These are phyloP conservation scores for Candida loeiensis DNA, from an alignment of 805 yeast genomes.

Conservation along the genomic window DNA sequence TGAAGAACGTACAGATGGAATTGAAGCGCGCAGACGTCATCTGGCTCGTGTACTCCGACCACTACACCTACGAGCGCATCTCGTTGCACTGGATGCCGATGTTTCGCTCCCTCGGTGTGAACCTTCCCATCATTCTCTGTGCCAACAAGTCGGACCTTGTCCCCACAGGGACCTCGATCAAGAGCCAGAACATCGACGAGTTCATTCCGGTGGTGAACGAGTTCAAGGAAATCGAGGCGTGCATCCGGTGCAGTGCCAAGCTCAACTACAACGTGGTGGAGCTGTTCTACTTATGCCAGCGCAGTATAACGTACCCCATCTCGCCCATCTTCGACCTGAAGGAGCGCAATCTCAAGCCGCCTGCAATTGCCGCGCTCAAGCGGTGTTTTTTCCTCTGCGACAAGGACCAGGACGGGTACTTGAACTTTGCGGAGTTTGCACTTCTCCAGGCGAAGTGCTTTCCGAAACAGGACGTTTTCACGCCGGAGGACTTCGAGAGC, in stretches of 20 bases:
- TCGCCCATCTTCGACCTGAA: slow-evolving; percentile 93
- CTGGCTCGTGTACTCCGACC: slow-evolving; percentile 92
- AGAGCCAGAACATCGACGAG: slow-evolving; percentile 58
- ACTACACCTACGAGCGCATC: slow-evolving; percentile 89
- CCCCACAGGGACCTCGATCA: slow-evolving; percentile 45
- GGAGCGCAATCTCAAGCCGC: slow-evolving; percentile 74
- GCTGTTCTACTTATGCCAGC: slow-evolving; percentile 87
- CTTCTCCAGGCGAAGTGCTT: slow-evolving; percentile 75
- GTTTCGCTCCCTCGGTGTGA: slow-evolving; percentile 89
- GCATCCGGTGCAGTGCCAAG: slow-evolving; percentile 84
- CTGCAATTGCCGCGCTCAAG: slow-evolving; percentile 69
- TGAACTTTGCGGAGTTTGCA: slow-evolving; percentile 68
- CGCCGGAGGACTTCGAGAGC: slow-evolving; percentile 33
- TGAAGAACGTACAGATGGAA: slow-evolving; percentile 59
- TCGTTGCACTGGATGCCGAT: slow-evolving; percentile 93
- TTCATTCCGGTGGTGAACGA: slow-evolving; percentile 82
- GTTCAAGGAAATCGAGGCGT: slow-evolving; percentile 90
- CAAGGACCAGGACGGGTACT: slow-evolving; percentile 82
- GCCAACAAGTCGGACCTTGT: slow-evolving; percentile 70
- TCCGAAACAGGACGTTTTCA: slow-evolving; percentile 37
- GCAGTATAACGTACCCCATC: slow-evolving; percentile 90
- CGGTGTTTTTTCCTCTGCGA: slow-evolving; percentile 84
- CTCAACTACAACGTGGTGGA: slow-evolving; percentile 83
- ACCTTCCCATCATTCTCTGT: slow-evolving; percentile 86
- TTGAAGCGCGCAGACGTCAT: slow-evolving; percentile 84